Conservation (phyloP, 768 basidiomycete species). For the Podaxis sp. region DNA sequence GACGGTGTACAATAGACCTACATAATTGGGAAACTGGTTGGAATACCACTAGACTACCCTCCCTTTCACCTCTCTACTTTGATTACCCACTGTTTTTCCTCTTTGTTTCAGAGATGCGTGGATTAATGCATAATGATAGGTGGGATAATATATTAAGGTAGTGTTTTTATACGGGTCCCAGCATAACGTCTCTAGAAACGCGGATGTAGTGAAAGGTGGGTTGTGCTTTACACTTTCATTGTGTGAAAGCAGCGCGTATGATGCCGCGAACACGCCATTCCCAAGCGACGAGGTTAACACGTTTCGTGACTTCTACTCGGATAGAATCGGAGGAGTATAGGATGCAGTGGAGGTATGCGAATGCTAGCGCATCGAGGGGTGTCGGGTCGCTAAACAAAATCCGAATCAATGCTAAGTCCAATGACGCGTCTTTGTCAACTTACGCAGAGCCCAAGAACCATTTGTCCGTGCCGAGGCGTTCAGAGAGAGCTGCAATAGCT, state of each 20-base stretch:
- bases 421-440: constrained; percentile 9
- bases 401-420: neutral
- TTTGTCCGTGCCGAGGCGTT: constrained; percentile 70
- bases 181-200: neutral
- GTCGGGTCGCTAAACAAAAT: constrained; percentile 59
- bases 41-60: neutral
- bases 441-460: constrained; percentile 84
- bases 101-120: neutral
- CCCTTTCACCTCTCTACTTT: neutral
- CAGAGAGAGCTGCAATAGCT: constrained; percentile 71
- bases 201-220: neutral
- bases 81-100: neutral
- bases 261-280: constrained; percentile 64
- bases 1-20: constrained; percentile 3
- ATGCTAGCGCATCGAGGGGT: constrained; percentile 76
- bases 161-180: neutral
- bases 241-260: constrained; percentile 53
- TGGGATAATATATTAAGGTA: neutral
- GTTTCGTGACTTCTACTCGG: constrained; percentile 66
- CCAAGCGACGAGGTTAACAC: constrained; percentile 80
- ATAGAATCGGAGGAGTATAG: constrained; percentile 46
- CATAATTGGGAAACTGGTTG: neutral
- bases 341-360: constrained; percentile 77
- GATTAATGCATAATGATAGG: neutral
- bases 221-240: constrained; percentile 7